Evolutionary conservation across 140 eudicot species (phyloP).

Genomic region (Cichorium intybus): DNA sequence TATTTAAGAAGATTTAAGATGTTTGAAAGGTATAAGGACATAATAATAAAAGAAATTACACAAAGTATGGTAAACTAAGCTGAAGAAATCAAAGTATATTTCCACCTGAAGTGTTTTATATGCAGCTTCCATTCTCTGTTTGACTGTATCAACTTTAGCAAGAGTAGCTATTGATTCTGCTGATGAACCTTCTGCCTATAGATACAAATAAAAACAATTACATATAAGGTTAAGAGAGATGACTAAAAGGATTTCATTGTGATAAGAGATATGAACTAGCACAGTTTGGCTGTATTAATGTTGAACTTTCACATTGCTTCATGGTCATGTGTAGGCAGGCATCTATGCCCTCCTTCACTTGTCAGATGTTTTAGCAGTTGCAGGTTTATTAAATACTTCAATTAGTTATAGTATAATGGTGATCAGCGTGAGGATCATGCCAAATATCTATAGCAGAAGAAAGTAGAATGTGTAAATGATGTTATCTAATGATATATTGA

Average conservation of each 20-base stretch:
- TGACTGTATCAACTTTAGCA: constrained; percentile 93
- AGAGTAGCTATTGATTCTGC: constrained; percentile 96
- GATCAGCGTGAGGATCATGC: constrained; percentile 5
- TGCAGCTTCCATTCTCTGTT: constrained; percentile 97
- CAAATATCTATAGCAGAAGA: constrained; percentile 5
- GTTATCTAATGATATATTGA: neutral
- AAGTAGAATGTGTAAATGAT: neutral
- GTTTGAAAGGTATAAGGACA: neutral
- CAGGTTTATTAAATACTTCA: constrained; percentile 9
- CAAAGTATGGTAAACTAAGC: neutral
- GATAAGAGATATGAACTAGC: neutral
- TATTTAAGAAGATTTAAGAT: constrained; percentile 21
- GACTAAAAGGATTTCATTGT: too few species aligned
- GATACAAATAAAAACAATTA: constrained; percentile 1
- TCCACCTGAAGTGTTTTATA: constrained; percentile 92
- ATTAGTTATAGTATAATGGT: neutral
- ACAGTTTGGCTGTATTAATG: neutral
- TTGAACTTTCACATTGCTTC: neutral
- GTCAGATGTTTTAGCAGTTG: neutral
- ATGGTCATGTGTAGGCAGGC: neutral
- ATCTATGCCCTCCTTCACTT: neutral
- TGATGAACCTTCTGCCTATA: constrained; percentile 98
- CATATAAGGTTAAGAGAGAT: constrained; percentile 7
- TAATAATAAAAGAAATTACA: constrained; percentile 7
- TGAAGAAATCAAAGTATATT: constrained; percentile 15